Percentiles rank a stretch among this genome's conserved stretches.
These are phyloP conservation scores for Podaxis rugospora DNA, from an alignment of 768 basidiomycete species.

Conservation along the genomic window DNA sequence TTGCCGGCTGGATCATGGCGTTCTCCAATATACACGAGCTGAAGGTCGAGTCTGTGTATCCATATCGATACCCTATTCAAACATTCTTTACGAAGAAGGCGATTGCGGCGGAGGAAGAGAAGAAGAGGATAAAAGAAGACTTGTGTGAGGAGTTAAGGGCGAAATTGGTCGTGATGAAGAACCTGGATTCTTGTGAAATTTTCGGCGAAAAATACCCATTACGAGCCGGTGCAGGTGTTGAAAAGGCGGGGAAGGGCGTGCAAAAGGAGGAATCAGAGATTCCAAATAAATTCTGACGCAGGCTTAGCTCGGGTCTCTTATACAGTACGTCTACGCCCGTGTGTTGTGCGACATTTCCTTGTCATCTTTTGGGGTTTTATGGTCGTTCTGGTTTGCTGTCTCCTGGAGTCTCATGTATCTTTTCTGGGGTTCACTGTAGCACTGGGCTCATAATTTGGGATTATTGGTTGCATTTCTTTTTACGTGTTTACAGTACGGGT, in stretches of 20 bases:
- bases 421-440: not conserved
- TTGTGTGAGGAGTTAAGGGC: not conserved
- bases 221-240: not conserved
- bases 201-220: slow-evolving; percentile 8
- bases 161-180: not conserved
- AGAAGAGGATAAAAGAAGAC: not conserved
- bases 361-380: not conserved
- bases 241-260: not conserved
- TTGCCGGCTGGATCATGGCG: slow-evolving; percentile 7
- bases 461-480: not conserved
- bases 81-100: not conserved
- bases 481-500: not conserved
- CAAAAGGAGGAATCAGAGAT: not conserved
- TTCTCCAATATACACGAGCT: slow-evolving; percentile 4
- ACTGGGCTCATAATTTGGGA: not conserved
- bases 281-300: not conserved
- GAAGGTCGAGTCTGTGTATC: slow-evolving; percentile 6
- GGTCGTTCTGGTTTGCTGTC: not conserved
- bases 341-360: not conserved
- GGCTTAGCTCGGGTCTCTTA: not conserved
- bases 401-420: not conserved
- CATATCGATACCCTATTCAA: slow-evolving; percentile 8
- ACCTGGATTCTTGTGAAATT: slow-evolving; percentile 5
- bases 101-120: slow-evolving; percentile 4
- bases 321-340: not conserved